phyloP scores from a whole-genome alignment of 495 filamentous ascomycete species.

The Pseudoneurospora amorphoporcata region DNA sequence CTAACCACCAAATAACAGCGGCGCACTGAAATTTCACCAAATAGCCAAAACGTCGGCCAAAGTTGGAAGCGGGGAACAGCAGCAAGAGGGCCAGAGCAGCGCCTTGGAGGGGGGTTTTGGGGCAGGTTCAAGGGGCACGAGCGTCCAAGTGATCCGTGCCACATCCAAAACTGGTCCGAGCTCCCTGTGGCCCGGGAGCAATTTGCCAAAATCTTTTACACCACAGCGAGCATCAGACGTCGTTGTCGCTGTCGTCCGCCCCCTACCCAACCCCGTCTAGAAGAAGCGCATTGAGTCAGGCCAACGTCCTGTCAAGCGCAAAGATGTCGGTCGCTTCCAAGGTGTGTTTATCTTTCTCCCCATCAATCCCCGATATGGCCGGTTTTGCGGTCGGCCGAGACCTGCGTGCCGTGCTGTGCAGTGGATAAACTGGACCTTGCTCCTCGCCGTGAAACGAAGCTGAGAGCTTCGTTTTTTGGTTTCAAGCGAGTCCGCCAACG shows the following conservation, averaged over 20 bases:
- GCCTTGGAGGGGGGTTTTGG: not conserved
- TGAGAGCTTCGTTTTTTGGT: not conserved
- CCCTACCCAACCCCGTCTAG: not conserved
- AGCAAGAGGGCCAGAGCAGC: not conserved
- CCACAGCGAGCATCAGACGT: not conserved
- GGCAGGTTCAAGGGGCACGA: not conserved
- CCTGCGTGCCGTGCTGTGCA: not conserved
- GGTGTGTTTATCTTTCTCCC: constrained; percentile 30
- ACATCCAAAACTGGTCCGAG: not conserved
- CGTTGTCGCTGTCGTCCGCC: not conserved
- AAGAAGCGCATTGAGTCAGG: not conserved
- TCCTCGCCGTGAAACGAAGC: not conserved
- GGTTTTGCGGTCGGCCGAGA: not conserved
- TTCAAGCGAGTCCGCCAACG: constrained; percentile 2
- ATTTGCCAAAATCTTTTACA: not conserved
- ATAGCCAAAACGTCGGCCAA: not conserved
- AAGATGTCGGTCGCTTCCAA: constrained; percentile 56
- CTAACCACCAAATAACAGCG: not conserved
- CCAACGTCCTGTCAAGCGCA: constrained; percentile 21
- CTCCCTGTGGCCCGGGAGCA: not conserved
- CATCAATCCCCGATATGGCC: not conserved
- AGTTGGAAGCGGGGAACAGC: not conserved
- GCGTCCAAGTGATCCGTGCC: not conserved
- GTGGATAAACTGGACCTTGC: not conserved
- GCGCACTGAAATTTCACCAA: not conserved